Percentiles rank a stretch among this genome's conserved stretches.
These are phyloP conservation scores for Sugiyamaella pinicola DNA, from an alignment of 1,139 yeast genomes.

Conservation along the genomic window DNA sequence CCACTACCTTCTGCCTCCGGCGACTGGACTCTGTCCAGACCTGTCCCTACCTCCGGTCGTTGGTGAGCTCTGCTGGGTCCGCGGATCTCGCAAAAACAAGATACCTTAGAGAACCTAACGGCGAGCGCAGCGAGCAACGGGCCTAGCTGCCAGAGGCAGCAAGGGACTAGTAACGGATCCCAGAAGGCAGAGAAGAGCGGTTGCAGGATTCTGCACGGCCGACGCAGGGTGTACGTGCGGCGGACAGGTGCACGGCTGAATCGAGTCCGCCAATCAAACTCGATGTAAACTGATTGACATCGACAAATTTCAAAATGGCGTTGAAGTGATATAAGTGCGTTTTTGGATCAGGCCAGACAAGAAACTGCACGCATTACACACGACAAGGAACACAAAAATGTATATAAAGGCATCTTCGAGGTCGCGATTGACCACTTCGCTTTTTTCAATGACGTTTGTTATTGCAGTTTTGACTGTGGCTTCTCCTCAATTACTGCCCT, in stretches of 20 bases:
- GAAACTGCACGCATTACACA: neutral
- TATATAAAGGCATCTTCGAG: slow-evolving; percentile 59
- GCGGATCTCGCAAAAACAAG: no score
- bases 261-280: slow-evolving; percentile 11
- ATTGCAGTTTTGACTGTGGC: slow-evolving; percentile 71
- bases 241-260: slow-evolving; percentile 1
- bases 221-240: neutral
- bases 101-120: no score
- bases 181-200: no score
- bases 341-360: neutral
- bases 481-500: slow-evolving; percentile 70
- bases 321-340: neutral
- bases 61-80: no score
- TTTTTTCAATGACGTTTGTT: slow-evolving; percentile 74
- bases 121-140: no score
- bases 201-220: no score
- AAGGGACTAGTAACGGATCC: no score
- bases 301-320: neutral
- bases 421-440: slow-evolving; percentile 60
- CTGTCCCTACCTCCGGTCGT: no score
- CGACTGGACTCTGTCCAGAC: neutral
- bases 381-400: slow-evolving; percentile 33
- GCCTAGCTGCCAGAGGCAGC: no score
- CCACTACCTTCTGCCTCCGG: neutral
- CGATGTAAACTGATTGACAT: slow-evolving; percentile 7